These are phyloP conservation scores for Naganishia randhawae DNA, from an alignment of 768 basidiomycete genomes.

Conservation along the genomic window DNA sequence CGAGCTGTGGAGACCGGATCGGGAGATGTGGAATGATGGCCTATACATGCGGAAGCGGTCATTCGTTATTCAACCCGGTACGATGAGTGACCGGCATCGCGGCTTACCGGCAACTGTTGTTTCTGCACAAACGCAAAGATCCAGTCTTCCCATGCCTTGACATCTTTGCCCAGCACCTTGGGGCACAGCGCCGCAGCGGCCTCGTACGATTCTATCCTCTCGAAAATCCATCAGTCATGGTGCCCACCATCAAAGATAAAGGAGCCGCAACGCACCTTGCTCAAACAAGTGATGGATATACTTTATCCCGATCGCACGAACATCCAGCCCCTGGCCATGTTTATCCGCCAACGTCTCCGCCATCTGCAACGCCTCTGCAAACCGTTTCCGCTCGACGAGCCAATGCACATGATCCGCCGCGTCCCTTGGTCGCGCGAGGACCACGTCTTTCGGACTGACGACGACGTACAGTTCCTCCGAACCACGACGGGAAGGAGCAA, in stretches of 20 bases:
- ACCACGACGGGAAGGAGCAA: conserved; percentile 57
- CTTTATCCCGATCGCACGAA: conserved; percentile 66
- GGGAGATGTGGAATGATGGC: conserved; percentile 85
- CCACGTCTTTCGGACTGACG: conserved; percentile 77
- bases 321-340: conserved; percentile 53
- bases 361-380: conserved; percentile 81
- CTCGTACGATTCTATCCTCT: conserved; percentile 58
- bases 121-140: conserved; percentile 84
- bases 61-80: conserved; percentile 1
- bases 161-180: conserved; percentile 76
- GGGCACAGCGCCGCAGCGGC: conserved; percentile 80
- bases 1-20: conserved; percentile 71
- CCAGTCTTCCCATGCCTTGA: conserved; percentile 90
- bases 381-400: conserved; percentile 79
- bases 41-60: conserved; percentile 52
- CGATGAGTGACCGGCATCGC: neutral
- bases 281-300: conserved; percentile 81
- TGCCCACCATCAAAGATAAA: neutral
- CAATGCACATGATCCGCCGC: conserved; percentile 83
- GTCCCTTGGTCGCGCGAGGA: conserved; percentile 83
- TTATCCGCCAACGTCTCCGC: conserved; percentile 63
- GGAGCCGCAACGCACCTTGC: conserved; percentile 60
- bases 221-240: neutral
- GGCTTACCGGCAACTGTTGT: conserved; percentile 67
- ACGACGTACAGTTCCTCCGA: conserved; percentile 68